A percentile compares a stretch with the other conserved stretches of the same genome.
Evolutionary conservation across 2,329 filamentous ascomycete species (phyloP).

Genomic region (Podosphaera xanthii): DNA sequence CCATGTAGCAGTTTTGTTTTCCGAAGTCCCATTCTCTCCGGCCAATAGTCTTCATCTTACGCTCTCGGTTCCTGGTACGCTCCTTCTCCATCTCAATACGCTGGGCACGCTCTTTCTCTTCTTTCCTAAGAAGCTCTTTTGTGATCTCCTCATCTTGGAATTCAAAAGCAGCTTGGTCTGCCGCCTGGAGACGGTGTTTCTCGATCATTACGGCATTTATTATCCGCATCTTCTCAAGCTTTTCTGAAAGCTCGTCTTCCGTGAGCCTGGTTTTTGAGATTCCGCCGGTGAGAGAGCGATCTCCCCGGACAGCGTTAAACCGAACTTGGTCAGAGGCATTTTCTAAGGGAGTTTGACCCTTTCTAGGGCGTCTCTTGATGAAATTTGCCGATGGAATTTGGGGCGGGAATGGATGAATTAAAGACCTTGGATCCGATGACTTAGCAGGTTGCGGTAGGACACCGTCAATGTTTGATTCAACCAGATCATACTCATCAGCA

Average conservation of each 20-base stretch:
- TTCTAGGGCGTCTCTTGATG: background rate
- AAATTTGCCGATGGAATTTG: background rate
- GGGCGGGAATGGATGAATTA: background rate
- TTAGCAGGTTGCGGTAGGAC: conserved; percentile 3
- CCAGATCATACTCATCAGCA: conserved; percentile 15
- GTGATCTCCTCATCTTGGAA: conserved; percentile 33
- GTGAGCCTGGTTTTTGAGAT: conserved; percentile 35
- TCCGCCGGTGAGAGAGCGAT: conserved; percentile 29
- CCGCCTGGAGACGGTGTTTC: conserved; percentile 39
- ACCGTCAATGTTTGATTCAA: no score
- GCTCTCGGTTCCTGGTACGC: conserved; percentile 15
- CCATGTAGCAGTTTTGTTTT: conserved; percentile 15
- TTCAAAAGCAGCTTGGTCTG: conserved; percentile 36
- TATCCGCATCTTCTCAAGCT: conserved; percentile 36
- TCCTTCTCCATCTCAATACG: conserved; percentile 16
- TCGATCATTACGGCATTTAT: conserved; percentile 35
- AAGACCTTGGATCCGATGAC: conserved; percentile 5
- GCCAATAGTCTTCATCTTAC: conserved; percentile 16
- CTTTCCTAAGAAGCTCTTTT: conserved; percentile 20
- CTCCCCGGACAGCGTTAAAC: conserved; percentile 24
- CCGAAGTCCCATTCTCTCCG: conserved; percentile 17
- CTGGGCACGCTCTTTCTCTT: conserved; percentile 12
- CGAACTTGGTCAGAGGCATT: no score
- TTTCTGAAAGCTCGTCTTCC: conserved; percentile 36
- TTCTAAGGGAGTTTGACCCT: no score